These are phyloP conservation scores for Nissolia schottii DNA, from an alignment of 306 rosid species.

Conservation along the genomic window DNA sequence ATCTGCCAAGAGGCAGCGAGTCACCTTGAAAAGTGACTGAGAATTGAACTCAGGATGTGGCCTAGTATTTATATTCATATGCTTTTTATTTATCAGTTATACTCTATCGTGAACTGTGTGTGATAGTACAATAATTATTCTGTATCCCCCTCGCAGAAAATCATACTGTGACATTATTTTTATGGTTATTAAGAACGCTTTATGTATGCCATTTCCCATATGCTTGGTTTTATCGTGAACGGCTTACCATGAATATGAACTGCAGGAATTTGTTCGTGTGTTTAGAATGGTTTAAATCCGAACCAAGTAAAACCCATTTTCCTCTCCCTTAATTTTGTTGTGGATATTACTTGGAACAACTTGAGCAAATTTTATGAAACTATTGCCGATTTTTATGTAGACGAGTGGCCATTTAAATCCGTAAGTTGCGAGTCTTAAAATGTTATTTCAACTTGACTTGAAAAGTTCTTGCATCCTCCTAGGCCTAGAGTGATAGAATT, in stretches of 20 bases:
- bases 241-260: background rate
- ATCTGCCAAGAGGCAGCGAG: conserved; percentile 43
- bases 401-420: no score
- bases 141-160: background rate
- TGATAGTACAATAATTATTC: background rate
- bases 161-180: background rate
- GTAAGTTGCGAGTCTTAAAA: no score
- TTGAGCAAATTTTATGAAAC: background rate
- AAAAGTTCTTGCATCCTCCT: no score
- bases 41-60: background rate
- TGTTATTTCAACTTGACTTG: no score
- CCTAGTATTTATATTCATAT: background rate
- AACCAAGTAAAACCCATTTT: background rate
- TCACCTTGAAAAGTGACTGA: conserved; percentile 33
- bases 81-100: conserved; percentile 11
- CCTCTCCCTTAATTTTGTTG: background rate
- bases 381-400: background rate
- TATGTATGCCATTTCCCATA: conserved; percentile 4
- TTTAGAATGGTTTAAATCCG: background rate
- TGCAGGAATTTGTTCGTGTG: background rate
- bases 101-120: background rate
- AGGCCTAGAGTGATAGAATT: no score
- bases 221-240: background rate
- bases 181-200: background rate
- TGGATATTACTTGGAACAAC: background rate